Evolutionary conservation across 192 early-diverging fungal genomes (phyloP), one percentile per base, ranked within the genome.

Genomic region (Phycomyces blakesleeanus): DNA sequence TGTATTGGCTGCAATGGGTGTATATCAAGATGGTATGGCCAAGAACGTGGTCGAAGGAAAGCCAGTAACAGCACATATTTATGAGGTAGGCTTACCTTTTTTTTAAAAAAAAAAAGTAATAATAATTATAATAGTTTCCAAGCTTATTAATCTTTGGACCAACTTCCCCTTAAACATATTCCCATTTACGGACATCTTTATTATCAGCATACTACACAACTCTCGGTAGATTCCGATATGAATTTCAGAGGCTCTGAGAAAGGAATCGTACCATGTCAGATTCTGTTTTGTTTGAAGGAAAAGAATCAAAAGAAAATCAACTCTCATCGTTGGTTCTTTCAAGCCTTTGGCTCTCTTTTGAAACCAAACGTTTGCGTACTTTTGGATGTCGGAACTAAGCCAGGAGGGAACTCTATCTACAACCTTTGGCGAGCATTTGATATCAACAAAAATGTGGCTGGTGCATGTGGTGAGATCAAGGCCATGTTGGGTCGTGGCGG

Each of bases 391-490:
- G 91, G 91, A 16, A 93, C 91, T 1, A 83, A 79, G 60, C 91
- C 91, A 15, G 82, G 81, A 5, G 82, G 81, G 55, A 83, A 67
- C 0, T 85, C 84, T 6, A 78, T 93, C 18, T 91, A 92, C 65
- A 75, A 84, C 37, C 70, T 93, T 27, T 93, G 91, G 91, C 89
- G 86, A 68, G 76, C 82, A 8, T 93, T 93, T 71, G 84, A 93
- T 70, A 73, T 71, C 29, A 83, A 91, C 67, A 78, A 79, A 16
- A 63, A 87, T 11, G 84, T 92, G 10, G 91, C 76, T 44, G 91
- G 90, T 37, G 91, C 91, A 16, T 93, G 91, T 75, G 91, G 91
- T 49, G 91, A 93, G 70, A 93, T 93, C 58, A 76, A 76, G 26
- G 88, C 81, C 21, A 89, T 91, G 69, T 69, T 69, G 7, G 88